Evolutionary conservation across 495 filamentous ascomycete species (phyloP), one percentile per base, ranked within the genome.

Genomic region (Oidiodendron maius): DNA sequence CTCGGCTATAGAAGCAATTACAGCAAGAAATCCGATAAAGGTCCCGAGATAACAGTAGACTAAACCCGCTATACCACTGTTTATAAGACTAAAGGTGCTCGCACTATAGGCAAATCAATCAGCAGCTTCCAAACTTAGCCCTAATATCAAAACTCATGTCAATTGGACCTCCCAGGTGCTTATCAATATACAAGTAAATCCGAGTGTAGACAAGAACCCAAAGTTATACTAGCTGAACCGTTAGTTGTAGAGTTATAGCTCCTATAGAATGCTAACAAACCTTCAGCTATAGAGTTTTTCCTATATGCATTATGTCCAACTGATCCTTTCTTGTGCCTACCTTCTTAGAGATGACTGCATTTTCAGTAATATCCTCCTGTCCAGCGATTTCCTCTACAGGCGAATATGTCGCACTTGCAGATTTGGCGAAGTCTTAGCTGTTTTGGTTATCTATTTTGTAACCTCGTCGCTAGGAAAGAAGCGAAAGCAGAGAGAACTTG

Each of bases 41-140:
- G 57, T 58, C 50, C 52, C 56, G 15, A 65, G 17, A 37, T 56
- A 64, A 13, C 43, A 43, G 58, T 61, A 68, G 20, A 66, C 53
- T 12, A 66, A 20, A 23, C 64, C 65, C 2, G 62, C 62, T 3
- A 55, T 18, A 13, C 65, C 64, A 18, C 65, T 62, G 43, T 59
- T 48, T 5, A 52, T 45, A 32, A 67, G 57, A 4, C 61, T 59
- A 41, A 57, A 55, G 4, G 49, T 46, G 35, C 40, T 52, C 28
- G 44, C 18, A 48, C 53, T 38, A 50, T 32, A 32, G 42, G 16
- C 12, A 24, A 40, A 9, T 43, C n/a, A 34, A 30, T 23, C 35
- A 26, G 9, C 16, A 10, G 3, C 32, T 22, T 1, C 24, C 20
- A 3, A 4, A 20, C 53, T 30, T 34, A n/a, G n/a, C n/a, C n/a